phyloP scores from a whole-genome alignment of 129 eudicot genomes.

The Flaveria linearis region DNA sequence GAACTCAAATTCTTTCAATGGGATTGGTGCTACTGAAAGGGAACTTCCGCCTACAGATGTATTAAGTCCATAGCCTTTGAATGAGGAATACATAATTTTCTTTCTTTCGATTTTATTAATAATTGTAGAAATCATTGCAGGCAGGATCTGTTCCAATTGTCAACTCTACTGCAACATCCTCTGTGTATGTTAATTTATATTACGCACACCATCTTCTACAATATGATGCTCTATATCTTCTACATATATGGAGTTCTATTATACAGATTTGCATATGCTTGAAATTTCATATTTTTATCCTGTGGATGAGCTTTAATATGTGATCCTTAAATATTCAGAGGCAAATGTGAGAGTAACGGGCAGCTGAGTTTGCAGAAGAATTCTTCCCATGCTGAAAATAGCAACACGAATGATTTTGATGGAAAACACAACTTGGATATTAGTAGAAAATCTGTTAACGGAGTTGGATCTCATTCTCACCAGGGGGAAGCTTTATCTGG shows the following conservation, averaged over 20 bases:
- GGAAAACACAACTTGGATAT: conserved; percentile 27
- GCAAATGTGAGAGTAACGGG: conserved; percentile 53
- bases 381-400: conserved; percentile 45
- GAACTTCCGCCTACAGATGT: conserved; percentile 48
- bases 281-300: conserved; percentile 14
- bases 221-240: conserved; percentile 4
- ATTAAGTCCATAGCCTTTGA: conserved; percentile 38
- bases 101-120: neutral
- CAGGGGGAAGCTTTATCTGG: conserved; percentile 40
- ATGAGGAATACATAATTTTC: neutral
- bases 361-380: conserved; percentile 35
- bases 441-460: conserved; percentile 41
- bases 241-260: conserved; percentile 9
- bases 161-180: conserved; percentile 35
- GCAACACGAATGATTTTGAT: conserved; percentile 25
- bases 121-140: conserved; percentile 28
- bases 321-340: conserved; percentile 38
- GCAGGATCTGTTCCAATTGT: conserved; percentile 39
- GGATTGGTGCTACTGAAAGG: conserved; percentile 40
- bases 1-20: conserved; percentile 34
- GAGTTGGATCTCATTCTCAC: conserved; percentile 34
- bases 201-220: conserved; percentile 19
- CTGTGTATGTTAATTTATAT: conserved; percentile 45
- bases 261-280: conserved; percentile 4
- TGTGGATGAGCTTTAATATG: conserved; percentile 16